Evolutionary conservation across 1,139 yeast species (phyloP), one percentile per base, ranked within the genome.

Genomic region (Starmera stellimalicola): DNA sequence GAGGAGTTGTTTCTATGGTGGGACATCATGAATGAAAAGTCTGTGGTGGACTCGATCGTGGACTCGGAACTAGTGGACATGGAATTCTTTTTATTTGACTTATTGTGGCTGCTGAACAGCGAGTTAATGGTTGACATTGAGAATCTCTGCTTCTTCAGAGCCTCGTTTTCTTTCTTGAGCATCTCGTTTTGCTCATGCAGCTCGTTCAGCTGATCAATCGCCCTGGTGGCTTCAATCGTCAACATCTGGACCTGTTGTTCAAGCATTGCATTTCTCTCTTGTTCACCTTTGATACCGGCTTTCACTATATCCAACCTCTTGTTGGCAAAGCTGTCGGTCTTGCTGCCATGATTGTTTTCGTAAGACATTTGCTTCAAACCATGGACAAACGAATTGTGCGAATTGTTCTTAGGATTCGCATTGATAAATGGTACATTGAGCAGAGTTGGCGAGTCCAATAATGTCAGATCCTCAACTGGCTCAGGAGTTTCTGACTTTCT

Each of bases 181-280:
- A 31, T 26, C 16, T 55, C 55, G 23, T 55, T 39, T 31, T 57
- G 57, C 23, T 50, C 43, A 2, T 50, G 43, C 14, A 54, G 40
- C 26, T 53, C 57, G 7, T 53, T 44, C n/a, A 58, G 33, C 27
- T 36, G 34, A 29, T 49, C 53, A 20, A 49, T 31, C 2, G 50
- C 51, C 28, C 34, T 11, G 1, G 51, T 42, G 10, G 52, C 48
- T 32, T 58, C 63, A 10, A 52, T 52, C 24, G 58, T 55, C 16
- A 60, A 40, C 27, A 42, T 33, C 24, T 36, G 39, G 11, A 42
- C 36, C 22, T 43, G 48, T 27, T 44, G 43, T 27, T 48, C 49
- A 9, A 46, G 27, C 9, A 43, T 40, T 17, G 39, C 8, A 18
- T 48, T 44, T 26, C 51, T 37, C 27, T 45, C 43, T 18, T 41